Evolutionary conservation across 768 basidiomycete genomes (phyloP), one percentile per base, ranked within the genome.

Genomic region (Rhizopogon rudus): DNA sequence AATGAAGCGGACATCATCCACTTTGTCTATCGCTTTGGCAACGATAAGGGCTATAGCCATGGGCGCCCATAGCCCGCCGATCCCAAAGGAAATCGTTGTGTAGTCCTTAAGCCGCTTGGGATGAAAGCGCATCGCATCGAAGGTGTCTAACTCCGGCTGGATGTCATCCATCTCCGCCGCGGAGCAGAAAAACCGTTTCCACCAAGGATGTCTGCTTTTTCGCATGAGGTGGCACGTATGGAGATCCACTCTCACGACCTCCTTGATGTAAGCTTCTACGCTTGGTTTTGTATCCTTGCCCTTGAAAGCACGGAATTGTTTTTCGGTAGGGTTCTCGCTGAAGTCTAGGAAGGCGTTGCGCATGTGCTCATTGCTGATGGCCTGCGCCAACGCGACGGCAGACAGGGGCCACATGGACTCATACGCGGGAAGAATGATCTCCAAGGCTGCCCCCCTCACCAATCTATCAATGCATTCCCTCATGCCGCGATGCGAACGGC

Each of bases 371-470:
- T 60, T 56, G 13, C 72, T 60, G 25, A 4, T 25, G 25, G 25
- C 25, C 3, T 70, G 54, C 16, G 71, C 65, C 49, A 76, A 67
- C 1, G 78, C 75, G 0, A 79, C 63, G 1, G 83, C 83, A 51
- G 82, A 70, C 20, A 85, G 75, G 12, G 82, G 76, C 85, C 85
- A 86, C 44, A 85, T 66, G 0, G 79, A 81, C 62, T 86, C 85
- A 73, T 81, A 86, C 0, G 79, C 68, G 0, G 84, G 83, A 43
- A 86, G 75, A 53, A 86, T 72, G 54, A 74, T 74, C 43, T 84
- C 74, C 14, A 85, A 65, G 0, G 80, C 77, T 41, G 64, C 59
- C 1, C 44, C 51, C 35, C 77, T 73, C 22, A 84, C 57, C 57
- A 83, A 77, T 2, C 29, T 40, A 16, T 63, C 51, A 6, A 69